Evolutionary conservation across 768 basidiomycete genomes (phyloP), one percentile per base, ranked within the genome.

Genomic region (Udeniomyces megalosporus): DNA sequence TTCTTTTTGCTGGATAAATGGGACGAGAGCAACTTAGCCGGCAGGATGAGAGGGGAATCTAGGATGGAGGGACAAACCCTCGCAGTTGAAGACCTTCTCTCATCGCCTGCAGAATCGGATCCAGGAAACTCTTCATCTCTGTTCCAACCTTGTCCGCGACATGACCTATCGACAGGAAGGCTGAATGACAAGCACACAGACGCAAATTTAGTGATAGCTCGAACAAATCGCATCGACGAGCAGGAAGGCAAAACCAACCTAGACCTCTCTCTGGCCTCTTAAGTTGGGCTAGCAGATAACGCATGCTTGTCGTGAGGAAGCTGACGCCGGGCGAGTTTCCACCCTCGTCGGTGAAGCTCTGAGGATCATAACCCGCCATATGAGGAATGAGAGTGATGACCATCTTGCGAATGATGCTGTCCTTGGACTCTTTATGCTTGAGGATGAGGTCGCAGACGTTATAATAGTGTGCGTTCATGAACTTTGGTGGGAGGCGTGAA

Each of bases 351-450:
- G 84, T 84, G 69, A 99, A 99, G 0, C 85, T 88, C 71, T 87
- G 83, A 1, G 88, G 88, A 70, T 97, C 90, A 72, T 96, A 99
- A 2, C 85, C 84, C 26, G 92, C 93, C 66, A 97, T 81, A 4
- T 88, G 87, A 0, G 95, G 93, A 49, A 99, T 91, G 70, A 99
- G 82, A 8, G 87, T 86, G 70, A 97, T 91, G 64, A 97, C 92
- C 77, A 89, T 90, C 73, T 88, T 86, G 48, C 90, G 83, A 63
- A 99, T 85, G 44, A 89, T 81, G 22, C 81, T 76, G 68, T 99
- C 95, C 66, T 88, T 80, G 71, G 89, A 86, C 10, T 84, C 80
- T 72, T 84, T 85, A 78, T 92, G 95, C 42, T 82, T 81, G 31
- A 97, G 78, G 51, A 96, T 88, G 67, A 87, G 83, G 58, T 96